Percentiles rank a stretch among this genome's conserved stretches.
Evolutionary conservation across 148 eudicot genomes (phyloP).

Genomic region (Arbutus unedo): DNA sequence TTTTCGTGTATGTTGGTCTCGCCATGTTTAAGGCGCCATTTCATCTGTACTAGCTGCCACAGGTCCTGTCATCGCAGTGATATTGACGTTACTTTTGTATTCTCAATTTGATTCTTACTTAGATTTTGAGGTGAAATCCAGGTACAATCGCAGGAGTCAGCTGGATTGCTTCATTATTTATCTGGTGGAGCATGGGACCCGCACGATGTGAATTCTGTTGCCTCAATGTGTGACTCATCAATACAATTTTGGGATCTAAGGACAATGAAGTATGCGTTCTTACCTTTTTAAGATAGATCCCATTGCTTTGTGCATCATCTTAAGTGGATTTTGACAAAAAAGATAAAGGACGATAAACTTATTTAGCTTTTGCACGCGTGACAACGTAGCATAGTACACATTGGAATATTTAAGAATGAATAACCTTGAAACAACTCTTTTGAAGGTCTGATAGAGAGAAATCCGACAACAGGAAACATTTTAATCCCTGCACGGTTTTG

Average conservation of each 20-base stretch:
- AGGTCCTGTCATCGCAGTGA: conserved; percentile 9
- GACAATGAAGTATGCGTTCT: conserved; percentile 76
- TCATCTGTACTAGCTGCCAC: background rate
- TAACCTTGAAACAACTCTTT: background rate
- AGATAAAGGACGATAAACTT: background rate
- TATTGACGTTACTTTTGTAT: conserved; percentile 10
- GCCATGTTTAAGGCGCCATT: background rate
- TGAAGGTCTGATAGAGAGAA: conserved; percentile 8
- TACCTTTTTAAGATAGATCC: background rate
- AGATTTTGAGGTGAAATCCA: conserved; percentile 48
- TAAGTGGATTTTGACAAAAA: background rate
- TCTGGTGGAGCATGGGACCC: conserved; percentile 99
- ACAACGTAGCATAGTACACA: background rate
- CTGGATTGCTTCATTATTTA: conserved; percentile 81
- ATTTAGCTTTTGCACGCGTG: conserved; percentile 10
- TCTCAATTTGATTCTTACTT: conserved; percentile 45
- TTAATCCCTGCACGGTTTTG: too few species aligned
- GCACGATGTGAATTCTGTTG: conserved; percentile 74
- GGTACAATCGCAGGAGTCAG: conserved; percentile 94
- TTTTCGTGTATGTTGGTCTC: background rate
- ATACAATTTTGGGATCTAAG: conserved; percentile 90
- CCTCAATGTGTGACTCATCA: conserved; percentile 79
- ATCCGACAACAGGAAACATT: background rate
- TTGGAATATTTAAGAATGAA: background rate
- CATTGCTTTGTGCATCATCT: background rate